Percentiles rank a stretch among this genome's conserved stretches.
Conservation (phyloP, 1,139 yeast species). For the Debaryomyces coudertii region DNA sequence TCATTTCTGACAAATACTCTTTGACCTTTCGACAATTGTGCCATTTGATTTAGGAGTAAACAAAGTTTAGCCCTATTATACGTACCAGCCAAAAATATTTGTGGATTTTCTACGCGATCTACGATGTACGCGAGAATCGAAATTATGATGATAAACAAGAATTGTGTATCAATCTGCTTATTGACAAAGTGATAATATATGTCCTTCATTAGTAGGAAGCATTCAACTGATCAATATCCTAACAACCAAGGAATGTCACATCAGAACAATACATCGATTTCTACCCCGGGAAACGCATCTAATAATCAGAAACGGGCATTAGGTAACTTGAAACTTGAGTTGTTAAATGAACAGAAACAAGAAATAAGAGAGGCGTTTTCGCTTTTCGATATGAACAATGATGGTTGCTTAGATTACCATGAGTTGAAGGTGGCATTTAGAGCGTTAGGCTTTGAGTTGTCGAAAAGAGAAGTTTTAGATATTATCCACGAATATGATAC, state of each 20-base stretch:
- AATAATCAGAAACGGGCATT: conserved; percentile 27
- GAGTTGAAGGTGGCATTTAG: conserved; percentile 90
- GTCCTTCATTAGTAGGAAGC: conserved; percentile 9
- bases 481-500: conserved; percentile 82
- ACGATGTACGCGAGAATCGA: conserved; percentile 6
- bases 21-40: conserved; percentile 35
- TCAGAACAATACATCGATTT: conserved; percentile 17
- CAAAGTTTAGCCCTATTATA: background rate
- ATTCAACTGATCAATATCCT: conserved; percentile 8
- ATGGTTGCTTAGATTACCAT: conserved; percentile 88
- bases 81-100: background rate
- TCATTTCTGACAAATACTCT: conserved; percentile 45
- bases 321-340: conserved; percentile 56
- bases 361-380: conserved; percentile 94
- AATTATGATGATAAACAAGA: background rate
- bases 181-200: conserved; percentile 3
- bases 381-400: conserved; percentile 89
- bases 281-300: conserved; percentile 17
- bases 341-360: conserved; percentile 86
- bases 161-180: background rate
- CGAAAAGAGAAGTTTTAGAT: conserved; percentile 78
- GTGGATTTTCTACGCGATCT: conserved; percentile 9
- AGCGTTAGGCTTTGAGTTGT: conserved; percentile 88
- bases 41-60: background rate
- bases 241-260: conserved; percentile 18